A percentile compares a stretch with the other conserved stretches of the same genome.
These are phyloP conservation scores for Stagonosporopsis vannaccii DNA, from an alignment of 2,329 filamentous ascomycete species.

Conservation along the genomic window DNA sequence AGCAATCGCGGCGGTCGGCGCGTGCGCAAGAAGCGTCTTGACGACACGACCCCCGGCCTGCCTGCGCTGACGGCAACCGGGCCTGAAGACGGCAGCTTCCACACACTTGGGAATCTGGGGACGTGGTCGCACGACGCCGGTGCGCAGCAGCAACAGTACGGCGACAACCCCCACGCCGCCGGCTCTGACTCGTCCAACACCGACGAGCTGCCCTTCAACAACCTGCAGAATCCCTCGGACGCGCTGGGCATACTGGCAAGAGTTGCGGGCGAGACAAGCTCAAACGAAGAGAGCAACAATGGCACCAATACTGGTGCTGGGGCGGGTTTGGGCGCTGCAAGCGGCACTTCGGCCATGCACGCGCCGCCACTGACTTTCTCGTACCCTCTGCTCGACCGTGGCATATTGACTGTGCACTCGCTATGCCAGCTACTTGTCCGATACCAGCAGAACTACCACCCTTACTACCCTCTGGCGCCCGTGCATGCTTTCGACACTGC, in stretches of 20 bases:
- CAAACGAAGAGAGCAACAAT: slow-evolving; percentile 35
- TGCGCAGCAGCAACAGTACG: slow-evolving; percentile 25
- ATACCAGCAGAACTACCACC: slow-evolving; percentile 71
- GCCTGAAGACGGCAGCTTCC: slow-evolving; percentile 48
- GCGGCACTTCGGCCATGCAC: slow-evolving; percentile 26
- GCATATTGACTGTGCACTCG: slow-evolving; percentile 53
- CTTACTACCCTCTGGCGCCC: slow-evolving; percentile 73
- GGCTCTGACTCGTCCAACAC: slow-evolving; percentile 43
- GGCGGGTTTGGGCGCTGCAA: slow-evolving; percentile 15
- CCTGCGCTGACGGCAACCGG: slow-evolving; percentile 33
- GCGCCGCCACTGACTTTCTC: slow-evolving; percentile 49
- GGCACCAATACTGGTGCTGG: background rate
- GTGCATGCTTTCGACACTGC: slow-evolving; percentile 64
- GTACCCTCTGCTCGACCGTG: slow-evolving; percentile 53
- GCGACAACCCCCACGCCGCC: slow-evolving; percentile 32
- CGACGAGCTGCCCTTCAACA: slow-evolving; percentile 49
- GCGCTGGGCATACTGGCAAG: slow-evolving; percentile 58
- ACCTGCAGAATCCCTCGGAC: slow-evolving; percentile 59
- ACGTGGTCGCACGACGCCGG: slow-evolving; percentile 42
- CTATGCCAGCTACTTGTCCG: slow-evolving; percentile 63
- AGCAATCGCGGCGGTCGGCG: slow-evolving; percentile 67
- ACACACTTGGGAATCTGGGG: slow-evolving; percentile 47
- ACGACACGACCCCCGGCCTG: slow-evolving; percentile 24
- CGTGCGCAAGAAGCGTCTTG: slow-evolving; percentile 59
- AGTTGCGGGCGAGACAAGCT: slow-evolving; percentile 52